These are phyloP conservation scores for Linanthus parryae DNA, from an alignment of 148 eudicot genomes.

Conservation along the genomic window DNA sequence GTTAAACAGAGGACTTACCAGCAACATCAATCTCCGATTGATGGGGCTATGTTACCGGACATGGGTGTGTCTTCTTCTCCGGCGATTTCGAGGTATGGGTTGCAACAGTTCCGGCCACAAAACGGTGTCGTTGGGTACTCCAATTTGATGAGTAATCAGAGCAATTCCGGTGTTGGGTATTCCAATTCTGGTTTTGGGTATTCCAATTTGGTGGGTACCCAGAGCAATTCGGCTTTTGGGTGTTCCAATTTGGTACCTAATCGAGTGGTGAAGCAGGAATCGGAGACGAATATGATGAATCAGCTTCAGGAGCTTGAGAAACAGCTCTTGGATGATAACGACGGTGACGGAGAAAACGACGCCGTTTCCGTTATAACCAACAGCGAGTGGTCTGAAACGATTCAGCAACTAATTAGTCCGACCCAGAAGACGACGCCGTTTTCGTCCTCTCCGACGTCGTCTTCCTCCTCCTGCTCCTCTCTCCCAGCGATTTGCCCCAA, in stretches of 20 bases:
- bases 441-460: slow-evolving; percentile 69
- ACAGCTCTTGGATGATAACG: slow-evolving; percentile 58
- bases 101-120: slow-evolving; percentile 26
- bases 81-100: slow-evolving; percentile 22
- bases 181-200: too few species aligned
- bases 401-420: slow-evolving; percentile 39
- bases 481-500: slow-evolving; percentile 21
- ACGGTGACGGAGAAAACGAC: slow-evolving; percentile 43
- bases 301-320: slow-evolving; percentile 75
- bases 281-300: slow-evolving; percentile 24
- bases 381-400: slow-evolving; percentile 88
- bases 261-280: slow-evolving; percentile 9
- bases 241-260: slow-evolving; percentile 20
- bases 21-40: slow-evolving; percentile 33
- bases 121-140: slow-evolving; percentile 14
- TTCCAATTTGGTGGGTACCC: too few species aligned
- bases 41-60: slow-evolving; percentile 29
- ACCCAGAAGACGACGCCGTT: slow-evolving; percentile 11
- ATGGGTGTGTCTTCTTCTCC: slow-evolving; percentile 28
- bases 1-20: slow-evolving; percentile 51
- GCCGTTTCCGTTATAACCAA: slow-evolving; percentile 59
- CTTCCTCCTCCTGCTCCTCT: slow-evolving; percentile 59
- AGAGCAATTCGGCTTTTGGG: too few species aligned
- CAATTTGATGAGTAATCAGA: too few species aligned
- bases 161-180: too few species aligned